Evolutionary conservation across 352 stramenopile species (phyloP).

Genomic region (Aphanomyces stellatus): DNA sequence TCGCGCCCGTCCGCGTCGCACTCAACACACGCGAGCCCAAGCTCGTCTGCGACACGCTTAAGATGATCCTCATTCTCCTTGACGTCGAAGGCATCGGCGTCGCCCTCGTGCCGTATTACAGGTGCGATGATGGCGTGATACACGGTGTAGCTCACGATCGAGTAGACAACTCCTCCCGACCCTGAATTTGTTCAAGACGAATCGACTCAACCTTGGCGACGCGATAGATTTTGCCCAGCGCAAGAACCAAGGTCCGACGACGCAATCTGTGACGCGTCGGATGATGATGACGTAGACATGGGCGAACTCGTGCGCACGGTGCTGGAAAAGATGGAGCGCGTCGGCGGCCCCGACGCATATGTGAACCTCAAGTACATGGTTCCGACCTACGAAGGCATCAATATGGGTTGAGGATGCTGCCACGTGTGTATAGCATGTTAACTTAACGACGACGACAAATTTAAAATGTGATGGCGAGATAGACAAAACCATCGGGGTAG

Average conservation of each 20-base stretch:
- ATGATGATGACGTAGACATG: constrained; percentile 24
- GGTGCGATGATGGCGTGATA: too few species aligned
- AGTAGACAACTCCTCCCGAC: constrained; percentile 36
- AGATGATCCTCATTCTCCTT: constrained; percentile 43
- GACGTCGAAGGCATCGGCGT: constrained; percentile 51
- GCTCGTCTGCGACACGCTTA: constrained; percentile 37
- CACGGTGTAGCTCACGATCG: too few species aligned
- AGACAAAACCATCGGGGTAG: constrained; percentile 73
- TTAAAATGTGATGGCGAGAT: constrained; percentile 31
- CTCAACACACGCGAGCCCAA: constrained; percentile 25
- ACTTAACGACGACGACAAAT: background rate
- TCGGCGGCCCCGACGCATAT: constrained; percentile 81
- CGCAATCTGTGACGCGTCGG: background rate
- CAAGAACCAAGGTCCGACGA: constrained; percentile 6
- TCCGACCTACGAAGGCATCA: constrained; percentile 88
- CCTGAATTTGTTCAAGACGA: constrained; percentile 25
- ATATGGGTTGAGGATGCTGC: background rate
- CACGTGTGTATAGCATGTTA: background rate
- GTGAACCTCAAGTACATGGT: constrained; percentile 97
- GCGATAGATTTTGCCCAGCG: constrained; percentile 21
- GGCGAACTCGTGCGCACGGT: constrained; percentile 73
- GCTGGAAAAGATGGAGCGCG: constrained; percentile 74
- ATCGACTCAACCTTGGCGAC: constrained; percentile 21
- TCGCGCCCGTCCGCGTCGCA: constrained; percentile 55
- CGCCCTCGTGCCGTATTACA: constrained; percentile 87